These are phyloP conservation scores for Hericium coralloides DNA, from an alignment of 768 basidiomycete genomes.

Conservation along the genomic window DNA sequence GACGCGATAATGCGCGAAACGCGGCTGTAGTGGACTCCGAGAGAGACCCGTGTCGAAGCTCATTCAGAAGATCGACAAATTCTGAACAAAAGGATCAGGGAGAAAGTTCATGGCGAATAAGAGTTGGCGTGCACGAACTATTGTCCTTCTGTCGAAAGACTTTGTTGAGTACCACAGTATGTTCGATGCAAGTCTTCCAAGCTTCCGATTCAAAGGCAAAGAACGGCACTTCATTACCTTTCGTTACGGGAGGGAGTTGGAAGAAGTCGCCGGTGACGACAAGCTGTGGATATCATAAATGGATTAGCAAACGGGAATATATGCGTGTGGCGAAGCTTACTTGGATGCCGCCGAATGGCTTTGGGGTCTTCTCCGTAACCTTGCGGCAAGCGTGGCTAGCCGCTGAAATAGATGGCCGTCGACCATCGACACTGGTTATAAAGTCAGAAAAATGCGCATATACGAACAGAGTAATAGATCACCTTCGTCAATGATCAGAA, in stretches of 20 bases:
- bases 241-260: slow-evolving; percentile 52
- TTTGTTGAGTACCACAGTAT: slow-evolving; percentile 56
- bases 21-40: slow-evolving; percentile 33
- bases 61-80: slow-evolving; percentile 68
- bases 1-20: slow-evolving; percentile 40
- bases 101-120: neutral
- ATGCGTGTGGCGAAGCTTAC: slow-evolving; percentile 17
- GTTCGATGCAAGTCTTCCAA: slow-evolving; percentile 49
- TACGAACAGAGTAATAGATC: neutral
- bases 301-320: slow-evolving; percentile 22
- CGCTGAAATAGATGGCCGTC: slow-evolving; percentile 55
- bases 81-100: slow-evolving; percentile 24
- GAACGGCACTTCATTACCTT: slow-evolving; percentile 31
- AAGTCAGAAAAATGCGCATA: neutral
- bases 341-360: slow-evolving; percentile 64
- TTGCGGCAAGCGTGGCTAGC: slow-evolving; percentile 40
- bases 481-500: slow-evolving; percentile 63
- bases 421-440: slow-evolving; percentile 56
- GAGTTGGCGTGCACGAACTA: slow-evolving; percentile 24
- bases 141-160: slow-evolving; percentile 74
- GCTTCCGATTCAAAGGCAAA: slow-evolving; percentile 60
- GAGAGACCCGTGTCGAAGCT: slow-evolving; percentile 57
- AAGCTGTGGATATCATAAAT: slow-evolving; percentile 25
- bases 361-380: slow-evolving; percentile 37
- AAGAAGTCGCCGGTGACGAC: slow-evolving; percentile 62